Evolutionary conservation across 1,139 yeast genomes (phyloP).

Genomic region (Saccharomyces uvarum): DNA sequence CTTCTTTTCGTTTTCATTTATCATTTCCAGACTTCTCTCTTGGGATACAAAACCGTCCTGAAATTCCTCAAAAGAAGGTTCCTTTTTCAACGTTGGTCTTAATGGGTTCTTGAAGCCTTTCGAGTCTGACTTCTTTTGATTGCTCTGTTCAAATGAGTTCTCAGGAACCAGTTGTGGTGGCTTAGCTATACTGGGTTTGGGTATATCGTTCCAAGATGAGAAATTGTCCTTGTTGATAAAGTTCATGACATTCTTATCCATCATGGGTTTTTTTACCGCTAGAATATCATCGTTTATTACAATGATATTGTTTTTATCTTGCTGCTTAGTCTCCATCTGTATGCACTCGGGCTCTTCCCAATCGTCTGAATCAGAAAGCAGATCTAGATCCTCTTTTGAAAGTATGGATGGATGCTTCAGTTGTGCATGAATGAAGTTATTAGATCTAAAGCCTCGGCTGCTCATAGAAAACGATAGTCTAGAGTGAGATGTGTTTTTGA

Average conservation of each 20-base stretch:
- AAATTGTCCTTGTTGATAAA: background rate
- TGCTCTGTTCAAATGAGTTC: background rate
- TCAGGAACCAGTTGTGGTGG: background rate
- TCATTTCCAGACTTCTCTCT: conserved; percentile 10
- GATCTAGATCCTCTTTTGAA: conserved; percentile 2
- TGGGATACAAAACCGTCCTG: background rate
- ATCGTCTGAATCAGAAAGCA: conserved; percentile 25
- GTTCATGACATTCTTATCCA: background rate
- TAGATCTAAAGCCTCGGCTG: background rate
- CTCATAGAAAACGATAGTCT: background rate
- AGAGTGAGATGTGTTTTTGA: background rate
- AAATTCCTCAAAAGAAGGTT: background rate
- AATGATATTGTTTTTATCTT: background rate
- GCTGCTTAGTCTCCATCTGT: background rate
- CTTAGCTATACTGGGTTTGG: background rate
- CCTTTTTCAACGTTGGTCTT: background rate
- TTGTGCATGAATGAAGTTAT: background rate
- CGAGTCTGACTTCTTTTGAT: background rate
- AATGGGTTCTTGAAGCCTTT: background rate
- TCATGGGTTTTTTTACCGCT: conserved; percentile 2
- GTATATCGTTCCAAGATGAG: background rate
- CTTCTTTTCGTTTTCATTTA: conserved; percentile 10
- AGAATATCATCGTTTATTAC: conserved; percentile 10
- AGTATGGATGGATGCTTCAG: background rate
- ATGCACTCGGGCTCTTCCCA: conserved; percentile 15